A percentile compares a stretch with the other conserved stretches of the same genome.
These are phyloP conservation scores for Leishmania amazonensis DNA, from an alignment of 208 protist species.

Conservation along the genomic window DNA sequence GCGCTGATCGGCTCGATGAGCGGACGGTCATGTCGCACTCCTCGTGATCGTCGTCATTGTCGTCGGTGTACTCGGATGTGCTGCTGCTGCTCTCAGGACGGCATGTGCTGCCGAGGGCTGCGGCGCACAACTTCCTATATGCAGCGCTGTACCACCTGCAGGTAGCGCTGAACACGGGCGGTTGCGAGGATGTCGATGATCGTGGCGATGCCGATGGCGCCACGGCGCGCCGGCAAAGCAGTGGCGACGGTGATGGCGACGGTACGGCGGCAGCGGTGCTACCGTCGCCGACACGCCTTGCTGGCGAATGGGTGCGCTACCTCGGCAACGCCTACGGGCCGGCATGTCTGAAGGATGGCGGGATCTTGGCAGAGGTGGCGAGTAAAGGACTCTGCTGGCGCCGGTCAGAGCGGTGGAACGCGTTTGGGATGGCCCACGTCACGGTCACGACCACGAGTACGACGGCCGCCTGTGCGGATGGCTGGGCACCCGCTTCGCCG, in stretches of 20 bases:
- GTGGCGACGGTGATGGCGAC: background rate
- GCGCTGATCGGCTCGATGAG: background rate
- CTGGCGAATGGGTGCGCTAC: slow-evolving; percentile 58
- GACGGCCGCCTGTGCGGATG: background rate
- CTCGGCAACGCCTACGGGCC: slow-evolving; percentile 36
- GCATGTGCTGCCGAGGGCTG: slow-evolving; percentile 33
- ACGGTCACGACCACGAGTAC: background rate
- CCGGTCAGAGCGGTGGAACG: slow-evolving; percentile 58
- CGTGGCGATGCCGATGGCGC: background rate
- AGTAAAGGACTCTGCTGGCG: slow-evolving; percentile 53
- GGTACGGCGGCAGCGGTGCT: slow-evolving; percentile 3
- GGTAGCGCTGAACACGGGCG: background rate
- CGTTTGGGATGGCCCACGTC: slow-evolving; percentile 22
- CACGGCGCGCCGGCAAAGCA: background rate
- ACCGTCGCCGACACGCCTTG: slow-evolving; percentile 39
- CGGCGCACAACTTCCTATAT: slow-evolving; percentile 79
- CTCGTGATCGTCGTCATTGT: slow-evolving; percentile 22
- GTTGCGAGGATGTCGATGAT: background rate
- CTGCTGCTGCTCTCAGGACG: slow-evolving; percentile 24
- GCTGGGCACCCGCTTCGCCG: background rate
- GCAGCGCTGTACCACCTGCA: slow-evolving; percentile 53
- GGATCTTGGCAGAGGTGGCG: slow-evolving; percentile 42
- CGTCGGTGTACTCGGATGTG: slow-evolving; percentile 58
- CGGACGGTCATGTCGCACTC: background rate
- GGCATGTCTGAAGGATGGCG: slow-evolving; percentile 17